Percentiles rank a stretch among this genome's conserved stretches.
These are phyloP conservation scores for Metschnikowia shivogae DNA, from an alignment of 805 yeast species.

Conservation along the genomic window DNA sequence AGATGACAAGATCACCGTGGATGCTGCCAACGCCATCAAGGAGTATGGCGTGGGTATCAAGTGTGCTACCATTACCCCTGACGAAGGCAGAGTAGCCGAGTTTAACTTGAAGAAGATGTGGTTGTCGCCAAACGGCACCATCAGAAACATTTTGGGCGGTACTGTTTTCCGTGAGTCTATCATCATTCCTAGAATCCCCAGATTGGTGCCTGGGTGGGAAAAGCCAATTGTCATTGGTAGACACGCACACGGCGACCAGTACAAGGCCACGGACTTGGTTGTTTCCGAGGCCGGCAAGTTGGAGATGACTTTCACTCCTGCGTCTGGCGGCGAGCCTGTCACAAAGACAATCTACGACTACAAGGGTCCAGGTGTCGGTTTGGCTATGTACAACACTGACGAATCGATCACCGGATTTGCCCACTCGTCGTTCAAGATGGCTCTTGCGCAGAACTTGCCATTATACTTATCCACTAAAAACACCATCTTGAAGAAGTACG, in stretches of 20 bases:
- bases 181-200: conserved; percentile 82
- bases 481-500: conserved; percentile 90
- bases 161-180: conserved; percentile 97
- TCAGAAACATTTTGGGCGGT: conserved; percentile 92
- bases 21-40: conserved; percentile 85
- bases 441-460: conserved; percentile 72
- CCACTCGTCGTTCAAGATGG: conserved; percentile 85
- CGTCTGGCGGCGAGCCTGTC: conserved; percentile 52
- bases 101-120: conserved; percentile 92
- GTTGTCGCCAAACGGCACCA: conserved; percentile 96
- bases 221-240: conserved; percentile 95
- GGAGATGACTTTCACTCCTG: conserved; percentile 72
- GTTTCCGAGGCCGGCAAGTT: conserved; percentile 77
- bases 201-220: conserved; percentile 89
- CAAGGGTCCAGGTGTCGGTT: conserved; percentile 72
- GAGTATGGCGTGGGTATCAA: conserved; percentile 91
- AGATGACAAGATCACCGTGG: conserved; percentile 81
- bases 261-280: conserved; percentile 84
- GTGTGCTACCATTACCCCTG: conserved; percentile 99
- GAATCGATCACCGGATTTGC: conserved; percentile 90
- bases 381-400: conserved; percentile 95
- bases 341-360: conserved; percentile 64
- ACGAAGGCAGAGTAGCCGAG: conserved; percentile 91
- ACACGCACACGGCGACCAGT: conserved; percentile 97
- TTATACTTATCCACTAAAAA: conserved; percentile 88